These are phyloP conservation scores for Monosporascus sp. DNA, from an alignment of 2,329 filamentous ascomycete species.

Conservation along the genomic window DNA sequence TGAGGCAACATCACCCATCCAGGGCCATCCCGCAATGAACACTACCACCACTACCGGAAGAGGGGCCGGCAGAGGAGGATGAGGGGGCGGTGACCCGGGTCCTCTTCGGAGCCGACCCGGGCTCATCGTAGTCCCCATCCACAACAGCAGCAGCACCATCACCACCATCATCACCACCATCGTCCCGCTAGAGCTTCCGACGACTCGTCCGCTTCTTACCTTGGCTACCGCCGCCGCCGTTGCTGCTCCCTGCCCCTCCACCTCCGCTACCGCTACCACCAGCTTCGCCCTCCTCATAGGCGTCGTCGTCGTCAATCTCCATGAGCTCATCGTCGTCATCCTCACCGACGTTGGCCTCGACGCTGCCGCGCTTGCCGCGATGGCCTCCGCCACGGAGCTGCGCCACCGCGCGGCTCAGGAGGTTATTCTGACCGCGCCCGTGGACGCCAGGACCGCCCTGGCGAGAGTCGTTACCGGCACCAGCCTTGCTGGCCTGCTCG, in stretches of 20 bases:
- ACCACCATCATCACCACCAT: background rate
- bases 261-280: slow-evolving; percentile 30
- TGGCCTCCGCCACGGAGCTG: slow-evolving; percentile 5
- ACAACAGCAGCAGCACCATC: too few species aligned
- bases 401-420: slow-evolving; percentile 17
- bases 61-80: too few species aligned
- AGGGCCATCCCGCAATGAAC: too few species aligned
- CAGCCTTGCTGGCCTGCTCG: slow-evolving; percentile 33
- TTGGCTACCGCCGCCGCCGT: slow-evolving; percentile 29
- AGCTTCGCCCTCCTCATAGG: slow-evolving; percentile 39
- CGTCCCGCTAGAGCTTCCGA: slow-evolving; percentile 42
- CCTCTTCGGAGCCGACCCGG: too few species aligned
- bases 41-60: too few species aligned
- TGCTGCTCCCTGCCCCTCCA: background rate
- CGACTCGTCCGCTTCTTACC: slow-evolving; percentile 46
- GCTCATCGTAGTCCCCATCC: too few species aligned
- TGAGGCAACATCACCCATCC: too few species aligned
- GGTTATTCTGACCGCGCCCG: slow-evolving; percentile 17
- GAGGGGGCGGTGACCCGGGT: too few species aligned
- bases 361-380: slow-evolving; percentile 28
- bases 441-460: slow-evolving; percentile 13
- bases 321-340: slow-evolving; percentile 41
- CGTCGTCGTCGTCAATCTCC: slow-evolving; percentile 49
- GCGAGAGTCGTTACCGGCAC: background rate
- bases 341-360: slow-evolving; percentile 24